Conservation (phyloP, 108 stramenopile species). For the Epithemia pelagica region DNA sequence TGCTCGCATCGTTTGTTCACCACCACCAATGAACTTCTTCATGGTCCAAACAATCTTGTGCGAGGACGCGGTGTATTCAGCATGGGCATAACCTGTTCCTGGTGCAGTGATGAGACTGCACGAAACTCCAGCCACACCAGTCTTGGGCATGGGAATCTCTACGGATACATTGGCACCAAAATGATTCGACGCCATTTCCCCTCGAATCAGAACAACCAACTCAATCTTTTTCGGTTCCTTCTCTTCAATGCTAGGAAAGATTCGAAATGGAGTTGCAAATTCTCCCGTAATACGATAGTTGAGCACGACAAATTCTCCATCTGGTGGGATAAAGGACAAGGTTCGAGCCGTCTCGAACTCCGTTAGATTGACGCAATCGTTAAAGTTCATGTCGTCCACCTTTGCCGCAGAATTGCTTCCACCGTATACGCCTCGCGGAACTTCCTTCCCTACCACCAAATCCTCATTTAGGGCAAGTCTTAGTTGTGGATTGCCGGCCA, state of each 20-base stretch:
- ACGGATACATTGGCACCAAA: slow-evolving; percentile 93
- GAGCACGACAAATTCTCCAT: slow-evolving; percentile 98
- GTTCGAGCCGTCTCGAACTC: slow-evolving; percentile 90
- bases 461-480: slow-evolving; percentile 97
- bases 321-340: slow-evolving; percentile 93
- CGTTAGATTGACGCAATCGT: slow-evolving; percentile 94
- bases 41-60: slow-evolving; percentile 92
- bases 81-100: slow-evolving; percentile 50
- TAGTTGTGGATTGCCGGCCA: slow-evolving; percentile 96
- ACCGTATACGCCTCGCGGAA: slow-evolving; percentile 47
- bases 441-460: slow-evolving; percentile 86
- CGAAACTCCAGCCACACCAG: slow-evolving; percentile 45
- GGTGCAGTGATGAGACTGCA: slow-evolving; percentile 66
- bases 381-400: slow-evolving; percentile 97
- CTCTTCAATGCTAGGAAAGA: slow-evolving; percentile 94
- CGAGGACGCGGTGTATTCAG: slow-evolving; percentile 75
- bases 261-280: slow-evolving; percentile 95
- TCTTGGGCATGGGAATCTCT: slow-evolving; percentile 84
- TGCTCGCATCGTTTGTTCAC: slow-evolving; percentile 90
- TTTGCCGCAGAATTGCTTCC: slow-evolving; percentile 39
- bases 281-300: slow-evolving; percentile 96
- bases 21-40: slow-evolving; percentile 94
- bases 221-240: slow-evolving; percentile 85
- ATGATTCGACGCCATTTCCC: slow-evolving; percentile 94
- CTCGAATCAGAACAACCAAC: slow-evolving; percentile 81